phyloP scores from a whole-genome alignment of 805 yeast genomes.

The Komagataella pastoris region DNA sequence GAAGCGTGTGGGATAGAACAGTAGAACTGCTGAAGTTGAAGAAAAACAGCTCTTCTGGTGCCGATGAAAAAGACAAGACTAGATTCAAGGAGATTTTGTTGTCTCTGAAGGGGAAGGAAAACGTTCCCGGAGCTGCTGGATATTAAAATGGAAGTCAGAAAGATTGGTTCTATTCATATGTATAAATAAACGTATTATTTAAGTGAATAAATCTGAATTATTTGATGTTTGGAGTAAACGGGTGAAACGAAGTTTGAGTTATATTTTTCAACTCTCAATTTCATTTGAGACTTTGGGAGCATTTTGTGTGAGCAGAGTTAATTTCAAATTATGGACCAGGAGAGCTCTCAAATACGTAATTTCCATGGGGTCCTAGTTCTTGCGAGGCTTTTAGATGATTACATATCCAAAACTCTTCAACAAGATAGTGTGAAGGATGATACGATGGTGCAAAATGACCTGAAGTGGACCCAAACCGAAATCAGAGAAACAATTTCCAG shows the following conservation, averaged over 20 bases:
- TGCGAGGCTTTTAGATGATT: background rate
- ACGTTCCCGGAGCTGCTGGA: constrained; percentile 45
- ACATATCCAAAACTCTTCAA: background rate
- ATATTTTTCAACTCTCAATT: background rate
- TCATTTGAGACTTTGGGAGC: background rate
- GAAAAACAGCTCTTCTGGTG: constrained; percentile 21
- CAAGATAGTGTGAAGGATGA: background rate
- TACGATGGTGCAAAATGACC: background rate
- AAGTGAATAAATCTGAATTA: background rate
- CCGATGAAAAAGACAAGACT: constrained; percentile 32
- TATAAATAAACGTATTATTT: background rate
- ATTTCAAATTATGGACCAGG: background rate
- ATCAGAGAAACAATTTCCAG: background rate
- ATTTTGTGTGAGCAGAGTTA: background rate
- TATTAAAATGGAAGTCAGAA: constrained; percentile 12
- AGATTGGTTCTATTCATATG: background rate
- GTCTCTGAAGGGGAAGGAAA: constrained; percentile 41
- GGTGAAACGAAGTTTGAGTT: background rate
- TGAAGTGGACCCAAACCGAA: background rate
- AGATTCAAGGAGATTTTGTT: constrained; percentile 36
- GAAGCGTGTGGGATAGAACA: constrained; percentile 45
- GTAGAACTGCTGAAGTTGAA: constrained; percentile 24
- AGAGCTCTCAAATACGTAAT: background rate
- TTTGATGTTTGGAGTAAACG: background rate
- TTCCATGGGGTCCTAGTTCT: background rate